These are phyloP conservation scores for Monosporozyma solicola DNA, from an alignment of 805 yeast species.

Conservation along the genomic window DNA sequence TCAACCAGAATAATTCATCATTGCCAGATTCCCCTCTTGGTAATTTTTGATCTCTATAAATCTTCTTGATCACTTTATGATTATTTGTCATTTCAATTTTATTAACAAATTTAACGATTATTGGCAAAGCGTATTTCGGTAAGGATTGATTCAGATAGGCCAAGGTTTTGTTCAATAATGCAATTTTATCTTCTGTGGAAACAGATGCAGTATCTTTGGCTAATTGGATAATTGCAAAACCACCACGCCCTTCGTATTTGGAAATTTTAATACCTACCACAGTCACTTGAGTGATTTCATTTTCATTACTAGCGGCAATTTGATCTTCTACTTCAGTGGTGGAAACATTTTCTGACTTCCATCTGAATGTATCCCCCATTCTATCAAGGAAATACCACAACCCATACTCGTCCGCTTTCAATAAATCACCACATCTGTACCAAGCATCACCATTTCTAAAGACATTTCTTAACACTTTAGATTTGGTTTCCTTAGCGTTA, in stretches of 20 bases:
- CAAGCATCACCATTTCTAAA: constrained; percentile 84
- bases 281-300: constrained; percentile 50
- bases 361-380: constrained; percentile 89
- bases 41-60: constrained; percentile 55
- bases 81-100: constrained; percentile 63
- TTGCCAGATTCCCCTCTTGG: constrained; percentile 56
- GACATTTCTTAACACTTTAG: constrained; percentile 66
- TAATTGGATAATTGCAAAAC: constrained; percentile 70
- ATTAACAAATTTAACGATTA: constrained; percentile 61
- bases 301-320: constrained; percentile 32
- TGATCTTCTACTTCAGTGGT: constrained; percentile 89
- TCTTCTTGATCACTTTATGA: constrained; percentile 69
- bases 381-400: constrained; percentile 80
- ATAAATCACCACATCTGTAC: constrained; percentile 81
- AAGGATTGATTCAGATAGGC: constrained; percentile 35
- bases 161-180: constrained; percentile 35
- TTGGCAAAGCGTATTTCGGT: constrained; percentile 82
- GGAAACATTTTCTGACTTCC: constrained; percentile 94
- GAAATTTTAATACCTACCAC: constrained; percentile 86
- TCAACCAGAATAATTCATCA: constrained; percentile 66
- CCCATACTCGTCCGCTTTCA: constrained; percentile 59
- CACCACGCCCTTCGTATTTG: constrained; percentile 89
- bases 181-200: constrained; percentile 16
- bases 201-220: constrained; percentile 19
- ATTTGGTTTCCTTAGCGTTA: constrained; percentile 66